Percentiles rank a stretch among this genome's conserved stretches.
Evolutionary conservation across 768 basidiomycete genomes (phyloP).

Genomic region (Rossbeevera mucosa): DNA sequence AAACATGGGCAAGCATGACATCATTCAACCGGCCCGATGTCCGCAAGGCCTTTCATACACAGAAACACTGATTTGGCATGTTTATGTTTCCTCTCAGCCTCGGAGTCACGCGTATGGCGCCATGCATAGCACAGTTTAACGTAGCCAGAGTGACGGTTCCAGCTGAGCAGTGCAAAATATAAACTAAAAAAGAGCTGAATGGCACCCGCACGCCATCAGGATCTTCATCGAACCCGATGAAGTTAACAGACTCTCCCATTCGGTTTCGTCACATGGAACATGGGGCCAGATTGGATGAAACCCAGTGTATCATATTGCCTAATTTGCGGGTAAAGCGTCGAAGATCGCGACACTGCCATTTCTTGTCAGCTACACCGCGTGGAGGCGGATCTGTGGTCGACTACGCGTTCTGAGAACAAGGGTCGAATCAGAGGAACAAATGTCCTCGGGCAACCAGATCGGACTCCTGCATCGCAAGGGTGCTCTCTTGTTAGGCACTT

Average conservation of each 20-base stretch:
- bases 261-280: neutral
- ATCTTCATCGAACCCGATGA: neutral
- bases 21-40: neutral
- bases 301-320: neutral
- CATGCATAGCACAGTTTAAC: too few relatives aligned
- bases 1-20: too few relatives aligned
- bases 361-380: neutral
- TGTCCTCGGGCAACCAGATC: neutral
- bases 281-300: neutral
- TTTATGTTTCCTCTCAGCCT: too few relatives aligned
- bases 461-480: neutral
- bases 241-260: neutral
- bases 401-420: neutral
- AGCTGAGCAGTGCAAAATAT: too few relatives aligned
- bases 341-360: neutral
- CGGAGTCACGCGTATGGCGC: too few relatives aligned
- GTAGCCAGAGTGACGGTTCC: too few relatives aligned
- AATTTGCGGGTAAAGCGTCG: neutral
- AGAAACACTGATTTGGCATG: neutral
- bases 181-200: too few relatives aligned
- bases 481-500: neutral
- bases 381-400: neutral
- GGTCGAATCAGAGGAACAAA: neutral
- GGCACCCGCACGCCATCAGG: too few relatives aligned
- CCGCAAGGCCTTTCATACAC: neutral